Conservation (phyloP, 1,139 yeast species). For the Magnusiomyces sp. region DNA sequence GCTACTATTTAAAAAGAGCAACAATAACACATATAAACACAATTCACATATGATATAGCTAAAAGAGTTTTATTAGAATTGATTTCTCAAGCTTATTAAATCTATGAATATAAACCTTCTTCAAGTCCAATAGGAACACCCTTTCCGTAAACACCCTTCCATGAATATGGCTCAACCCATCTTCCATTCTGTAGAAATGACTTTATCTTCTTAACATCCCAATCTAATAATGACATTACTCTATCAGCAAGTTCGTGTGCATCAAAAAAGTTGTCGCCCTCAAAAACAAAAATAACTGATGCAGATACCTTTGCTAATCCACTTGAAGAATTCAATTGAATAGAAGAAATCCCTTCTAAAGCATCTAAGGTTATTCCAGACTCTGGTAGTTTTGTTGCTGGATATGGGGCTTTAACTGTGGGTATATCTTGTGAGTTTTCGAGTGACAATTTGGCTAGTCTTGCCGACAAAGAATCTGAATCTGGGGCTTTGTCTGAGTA, state of each 20-base stretch:
- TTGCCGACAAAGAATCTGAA: constrained; percentile 14
- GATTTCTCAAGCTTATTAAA: not conserved
- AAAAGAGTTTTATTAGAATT: not conserved
- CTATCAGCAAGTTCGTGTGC: constrained; percentile 49
- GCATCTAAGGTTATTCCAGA: constrained; percentile 28
- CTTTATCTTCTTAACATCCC: constrained; percentile 17
- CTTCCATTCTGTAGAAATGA: constrained; percentile 14
- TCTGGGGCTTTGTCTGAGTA: constrained; percentile 4
- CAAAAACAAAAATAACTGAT: constrained; percentile 54
- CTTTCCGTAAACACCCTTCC: constrained; percentile 82
- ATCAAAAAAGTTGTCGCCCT: constrained; percentile 80
- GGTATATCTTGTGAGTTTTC: constrained; percentile 1
- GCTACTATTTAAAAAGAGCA: too few species aligned
- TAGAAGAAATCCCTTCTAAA: constrained; percentile 13
- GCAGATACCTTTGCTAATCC: constrained; percentile 18
- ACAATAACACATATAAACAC: too few species aligned
- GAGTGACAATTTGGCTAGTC: constrained; percentile 18
- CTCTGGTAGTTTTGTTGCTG: constrained; percentile 22
- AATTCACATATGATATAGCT: too few species aligned
- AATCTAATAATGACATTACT: constrained; percentile 30
- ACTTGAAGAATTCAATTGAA: constrained; percentile 1
- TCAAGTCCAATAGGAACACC: constrained; percentile 62
- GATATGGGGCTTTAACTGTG: constrained; percentile 12
- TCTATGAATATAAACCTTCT: constrained; percentile 62
- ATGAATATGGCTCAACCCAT: constrained; percentile 60